Conservation (phyloP, 2,329 filamentous ascomycete genomes). For the Nothophoma quercina region DNA sequence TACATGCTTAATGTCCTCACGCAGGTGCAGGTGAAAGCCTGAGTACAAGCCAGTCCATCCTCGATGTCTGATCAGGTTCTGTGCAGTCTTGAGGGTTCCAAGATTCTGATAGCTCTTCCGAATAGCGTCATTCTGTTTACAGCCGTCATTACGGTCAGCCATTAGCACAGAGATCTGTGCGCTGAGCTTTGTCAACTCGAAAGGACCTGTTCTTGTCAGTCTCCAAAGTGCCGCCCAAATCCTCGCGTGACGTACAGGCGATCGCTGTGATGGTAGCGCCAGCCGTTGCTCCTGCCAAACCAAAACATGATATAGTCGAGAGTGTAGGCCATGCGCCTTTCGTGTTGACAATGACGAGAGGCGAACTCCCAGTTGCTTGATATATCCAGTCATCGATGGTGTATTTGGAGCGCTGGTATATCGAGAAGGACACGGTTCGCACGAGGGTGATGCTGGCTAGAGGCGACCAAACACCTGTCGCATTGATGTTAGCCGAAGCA, state of each 20-base stretch:
- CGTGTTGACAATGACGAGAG: constrained; percentile 75
- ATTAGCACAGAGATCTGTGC: constrained; percentile 84
- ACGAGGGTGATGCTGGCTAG: constrained; percentile 80
- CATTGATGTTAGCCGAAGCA: constrained; percentile 19
- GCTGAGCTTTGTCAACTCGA: constrained; percentile 88
- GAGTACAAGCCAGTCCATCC: constrained; percentile 79
- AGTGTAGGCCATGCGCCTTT: constrained; percentile 74
- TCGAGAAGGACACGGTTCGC: constrained; percentile 78
- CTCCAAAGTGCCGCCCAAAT: background rate
- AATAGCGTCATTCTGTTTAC: constrained; percentile 46
- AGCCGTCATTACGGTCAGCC: constrained; percentile 65
- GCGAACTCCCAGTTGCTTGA: constrained; percentile 70
- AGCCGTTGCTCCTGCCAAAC: constrained; percentile 77
- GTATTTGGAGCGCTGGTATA: constrained; percentile 81
- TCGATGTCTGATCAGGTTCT: constrained; percentile 77
- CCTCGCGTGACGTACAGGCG: constrained; percentile 63
- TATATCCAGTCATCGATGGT: constrained; percentile 75
- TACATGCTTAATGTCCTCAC: constrained; percentile 58
- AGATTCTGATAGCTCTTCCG: constrained; percentile 75
- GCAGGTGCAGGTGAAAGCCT: constrained; percentile 78
- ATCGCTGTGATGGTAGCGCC: constrained; percentile 81
- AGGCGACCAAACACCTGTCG: constrained; percentile 75
- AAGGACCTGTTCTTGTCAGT: constrained; percentile 65
- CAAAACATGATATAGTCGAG: constrained; percentile 78
- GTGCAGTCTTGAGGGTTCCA: constrained; percentile 77